phyloP scores from a whole-genome alignment of 1,284 basidiomycete genomes.

The Neonothopanus nambi region DNA sequence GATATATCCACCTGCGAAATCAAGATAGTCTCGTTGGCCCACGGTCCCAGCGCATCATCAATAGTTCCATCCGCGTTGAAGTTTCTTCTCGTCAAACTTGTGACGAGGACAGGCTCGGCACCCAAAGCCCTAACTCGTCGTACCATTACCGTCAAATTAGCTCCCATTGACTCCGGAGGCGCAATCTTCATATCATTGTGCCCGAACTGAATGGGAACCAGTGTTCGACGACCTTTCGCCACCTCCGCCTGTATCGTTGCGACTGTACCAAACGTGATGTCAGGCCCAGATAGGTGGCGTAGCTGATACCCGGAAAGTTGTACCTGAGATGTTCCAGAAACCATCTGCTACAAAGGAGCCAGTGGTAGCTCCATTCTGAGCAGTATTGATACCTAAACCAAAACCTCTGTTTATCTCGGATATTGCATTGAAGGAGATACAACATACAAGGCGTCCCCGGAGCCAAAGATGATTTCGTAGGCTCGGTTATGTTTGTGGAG shows the following conservation, averaged over 20 bases:
- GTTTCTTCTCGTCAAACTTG: constrained; percentile 40
- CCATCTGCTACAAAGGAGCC: constrained; percentile 42
- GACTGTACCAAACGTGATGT: constrained; percentile 10
- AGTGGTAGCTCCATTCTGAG: constrained; percentile 43
- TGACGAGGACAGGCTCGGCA: constrained; percentile 44
- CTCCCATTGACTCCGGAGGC: constrained; percentile 45
- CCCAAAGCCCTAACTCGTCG: constrained; percentile 36
- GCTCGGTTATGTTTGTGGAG: constrained; percentile 31
- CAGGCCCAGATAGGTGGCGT: no score
- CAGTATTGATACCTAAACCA: constrained; percentile 24
- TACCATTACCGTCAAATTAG: constrained; percentile 43
- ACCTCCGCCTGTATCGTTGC: constrained; percentile 34
- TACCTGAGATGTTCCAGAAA: constrained; percentile 33
- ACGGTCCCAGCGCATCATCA: constrained; percentile 39
- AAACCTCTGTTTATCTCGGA: not conserved
- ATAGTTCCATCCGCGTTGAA: constrained; percentile 40
- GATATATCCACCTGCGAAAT: constrained; percentile 27
- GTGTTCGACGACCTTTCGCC: constrained; percentile 35
- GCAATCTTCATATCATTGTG: constrained; percentile 49
- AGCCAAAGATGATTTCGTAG: constrained; percentile 31
- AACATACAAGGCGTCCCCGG: constrained; percentile 38
- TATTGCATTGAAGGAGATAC: constrained; percentile 19
- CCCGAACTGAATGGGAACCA: constrained; percentile 46
- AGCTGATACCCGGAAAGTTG: not conserved
- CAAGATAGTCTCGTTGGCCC: constrained; percentile 42